Percentiles rank a stretch among this genome's conserved stretches.
phyloP scores from a whole-genome alignment of 441 rosid genomes.

The Croton laevigatus region DNA sequence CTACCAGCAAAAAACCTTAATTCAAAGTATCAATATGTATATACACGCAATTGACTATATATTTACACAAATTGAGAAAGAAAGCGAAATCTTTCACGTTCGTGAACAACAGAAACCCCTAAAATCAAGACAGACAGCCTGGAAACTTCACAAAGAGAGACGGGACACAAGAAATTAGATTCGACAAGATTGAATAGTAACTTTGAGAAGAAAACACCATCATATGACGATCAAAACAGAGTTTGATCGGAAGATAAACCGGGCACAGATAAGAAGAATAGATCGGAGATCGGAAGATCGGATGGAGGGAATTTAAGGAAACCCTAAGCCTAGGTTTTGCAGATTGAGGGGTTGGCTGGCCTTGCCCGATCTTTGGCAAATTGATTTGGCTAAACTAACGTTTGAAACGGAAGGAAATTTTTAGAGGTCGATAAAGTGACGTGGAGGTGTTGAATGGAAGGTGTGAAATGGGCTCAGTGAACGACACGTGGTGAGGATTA shows the following conservation, averaged over 20 bases:
- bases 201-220: conserved; percentile 41
- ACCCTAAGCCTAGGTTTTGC: conserved; percentile 14
- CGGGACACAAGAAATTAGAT: conserved; percentile 15
- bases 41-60: background rate
- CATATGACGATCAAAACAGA: conserved; percentile 30
- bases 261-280: background rate
- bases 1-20: background rate
- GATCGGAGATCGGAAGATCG: background rate
- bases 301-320: conserved; percentile 7
- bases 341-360: conserved; percentile 29
- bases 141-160: conserved; percentile 30
- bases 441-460: background rate
- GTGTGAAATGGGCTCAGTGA: background rate
- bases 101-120: conserved; percentile 23
- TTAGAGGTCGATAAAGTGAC: background rate
- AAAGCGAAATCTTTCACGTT: conserved; percentile 9
- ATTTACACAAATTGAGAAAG: conserved; percentile 18
- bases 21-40: conserved; percentile 5
- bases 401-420: background rate
- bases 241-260: conserved; percentile 31
- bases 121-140: conserved; percentile 28
- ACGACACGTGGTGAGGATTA: conserved; percentile 12
- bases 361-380: conserved; percentile 20
- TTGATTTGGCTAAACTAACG: background rate
- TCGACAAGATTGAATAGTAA: conserved; percentile 20